Conservation (phyloP, 768 basidiomycete genomes). For the Steccherinum ochraceum region DNA sequence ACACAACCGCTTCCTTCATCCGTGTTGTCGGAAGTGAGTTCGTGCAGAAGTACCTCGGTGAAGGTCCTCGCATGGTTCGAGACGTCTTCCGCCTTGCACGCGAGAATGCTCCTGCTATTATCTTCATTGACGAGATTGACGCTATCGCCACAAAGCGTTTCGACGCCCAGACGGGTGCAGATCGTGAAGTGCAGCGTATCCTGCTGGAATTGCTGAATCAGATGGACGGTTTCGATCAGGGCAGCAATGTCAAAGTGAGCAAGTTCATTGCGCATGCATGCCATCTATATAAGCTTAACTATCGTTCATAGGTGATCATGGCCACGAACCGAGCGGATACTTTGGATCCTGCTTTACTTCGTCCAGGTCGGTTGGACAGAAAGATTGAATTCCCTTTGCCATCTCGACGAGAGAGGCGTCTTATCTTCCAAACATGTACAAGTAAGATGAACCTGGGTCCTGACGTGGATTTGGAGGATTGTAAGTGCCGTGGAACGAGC, state of each 20-base stretch:
- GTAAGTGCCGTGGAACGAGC: conserved; percentile 54
- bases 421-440: conserved; percentile 98
- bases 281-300: neutral
- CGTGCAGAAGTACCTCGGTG: conserved; percentile 98
- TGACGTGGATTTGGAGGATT: conserved; percentile 98
- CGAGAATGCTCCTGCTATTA: conserved; percentile 96
- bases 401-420: conserved; percentile 87
- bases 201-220: conserved; percentile 94
- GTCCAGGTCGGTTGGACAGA: conserved; percentile 94
- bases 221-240: conserved; percentile 99
- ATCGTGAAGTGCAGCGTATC: conserved; percentile 98
- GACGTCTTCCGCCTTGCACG: conserved; percentile 97
- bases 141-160: conserved; percentile 99
- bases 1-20: conserved; percentile 96
- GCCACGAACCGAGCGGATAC: conserved; percentile 99
- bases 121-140: conserved; percentile 99
- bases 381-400: conserved; percentile 99
- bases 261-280: too few relatives aligned
- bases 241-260: conserved; percentile 92
- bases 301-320: conserved; percentile 90
- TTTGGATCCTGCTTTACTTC: conserved; percentile 92
- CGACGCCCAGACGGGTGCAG: conserved; percentile 98
- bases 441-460: conserved; percentile 96
- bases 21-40: conserved; percentile 98
- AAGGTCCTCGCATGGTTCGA: conserved; percentile 99